Base-by-base conservation (phyloP, 164 flowering plant genomes). In the Vitis riparia region DNA sequence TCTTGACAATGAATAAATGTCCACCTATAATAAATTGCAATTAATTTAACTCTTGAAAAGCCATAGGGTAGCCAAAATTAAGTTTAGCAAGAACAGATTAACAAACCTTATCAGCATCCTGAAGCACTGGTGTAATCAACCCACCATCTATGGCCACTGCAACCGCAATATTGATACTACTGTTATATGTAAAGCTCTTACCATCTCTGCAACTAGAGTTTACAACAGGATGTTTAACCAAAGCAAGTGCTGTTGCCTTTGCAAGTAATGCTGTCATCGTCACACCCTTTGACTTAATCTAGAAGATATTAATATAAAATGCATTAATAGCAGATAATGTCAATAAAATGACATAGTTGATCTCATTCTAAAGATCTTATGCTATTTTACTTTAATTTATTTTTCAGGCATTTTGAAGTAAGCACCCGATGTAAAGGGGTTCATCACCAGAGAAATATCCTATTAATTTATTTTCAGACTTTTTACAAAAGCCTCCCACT, bases 91-190 rank as follows among this genome's bases (percentile, higher is more conserved):
- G 29, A 55, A 32, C 32, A 64, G 17, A 71, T 7, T 14, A 55
- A 37, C 66, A 23, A 59, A 95, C 99, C 98, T 95, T 95, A 73
- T 95, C 99, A 65, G 99, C 98, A 85, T 95, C 93, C 72, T 87
- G 97, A 76, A 95, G 97, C 58, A 95, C 99, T 3, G 99, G 99
- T 10, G 98, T 95, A 49, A 95, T 92, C 86, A 95, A 84, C 27
- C 98, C 99, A 37, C 97, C 99, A 73, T 93, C 97, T 0, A 91
- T 90, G 17, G 99, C 98, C 61, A 93, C 99, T 56, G 99, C 98
- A 71, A 91, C 94, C 0, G 98, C 98, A 82, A 95, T 86, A 79
- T 95, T 95, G 71, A 93, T 90, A 79, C 87, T 87, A 68, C 94
- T 91, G 68, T 95, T 95, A 71, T 93, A 91, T 0, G 93, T 85